Evolutionary conservation across 1,284 basidiomycete species (phyloP).

Genomic region (Apiotrichum veenhuisii): DNA sequence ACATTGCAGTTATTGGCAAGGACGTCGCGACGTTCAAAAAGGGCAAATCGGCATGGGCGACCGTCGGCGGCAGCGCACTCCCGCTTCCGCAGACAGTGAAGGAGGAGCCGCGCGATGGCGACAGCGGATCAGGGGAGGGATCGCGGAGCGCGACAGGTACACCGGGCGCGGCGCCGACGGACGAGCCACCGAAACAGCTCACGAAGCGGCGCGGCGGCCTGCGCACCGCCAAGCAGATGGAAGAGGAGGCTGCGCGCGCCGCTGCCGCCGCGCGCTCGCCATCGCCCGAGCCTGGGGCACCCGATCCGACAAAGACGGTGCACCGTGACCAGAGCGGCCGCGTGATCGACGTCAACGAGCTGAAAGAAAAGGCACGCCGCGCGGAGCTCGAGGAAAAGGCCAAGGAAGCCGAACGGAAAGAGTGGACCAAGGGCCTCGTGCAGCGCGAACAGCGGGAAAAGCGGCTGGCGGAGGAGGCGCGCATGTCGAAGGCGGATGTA

Average conservation of each 20-base stretch:
- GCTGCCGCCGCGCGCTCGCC: conserved; percentile 43
- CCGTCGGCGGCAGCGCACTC: conserved; percentile 32
- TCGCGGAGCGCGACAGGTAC: conserved; percentile 12
- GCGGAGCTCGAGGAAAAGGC: conserved; percentile 73
- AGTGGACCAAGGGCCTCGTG: conserved; percentile 92
- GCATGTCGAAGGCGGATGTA: conserved; percentile 63
- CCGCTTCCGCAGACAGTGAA: conserved; percentile 24
- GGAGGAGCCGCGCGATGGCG: conserved; percentile 26
- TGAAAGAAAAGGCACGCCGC: conserved; percentile 72
- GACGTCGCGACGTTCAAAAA: conserved; percentile 41
- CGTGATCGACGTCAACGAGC: conserved; percentile 81
- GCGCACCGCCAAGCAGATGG: conserved; percentile 58
- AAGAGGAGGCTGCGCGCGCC: conserved; percentile 55
- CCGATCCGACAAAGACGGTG: conserved; percentile 75
- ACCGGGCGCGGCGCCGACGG: conserved; percentile 1
- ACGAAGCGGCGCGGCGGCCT: conserved; percentile 63
- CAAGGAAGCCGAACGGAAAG: conserved; percentile 82
- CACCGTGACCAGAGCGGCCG: conserved; percentile 87
- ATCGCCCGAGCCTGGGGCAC: conserved; percentile 55
- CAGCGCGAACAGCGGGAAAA: conserved; percentile 75
- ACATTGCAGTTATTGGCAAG: conserved; percentile 36
- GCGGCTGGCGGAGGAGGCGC: conserved; percentile 61
- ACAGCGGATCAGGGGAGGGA: too few species aligned
- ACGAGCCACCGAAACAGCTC: conserved; percentile 33
- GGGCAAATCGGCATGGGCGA: conserved; percentile 40